These are phyloP conservation scores for Solanum appendiculatum DNA, from an alignment of 257 asterid genomes.

Conservation along the genomic window DNA sequence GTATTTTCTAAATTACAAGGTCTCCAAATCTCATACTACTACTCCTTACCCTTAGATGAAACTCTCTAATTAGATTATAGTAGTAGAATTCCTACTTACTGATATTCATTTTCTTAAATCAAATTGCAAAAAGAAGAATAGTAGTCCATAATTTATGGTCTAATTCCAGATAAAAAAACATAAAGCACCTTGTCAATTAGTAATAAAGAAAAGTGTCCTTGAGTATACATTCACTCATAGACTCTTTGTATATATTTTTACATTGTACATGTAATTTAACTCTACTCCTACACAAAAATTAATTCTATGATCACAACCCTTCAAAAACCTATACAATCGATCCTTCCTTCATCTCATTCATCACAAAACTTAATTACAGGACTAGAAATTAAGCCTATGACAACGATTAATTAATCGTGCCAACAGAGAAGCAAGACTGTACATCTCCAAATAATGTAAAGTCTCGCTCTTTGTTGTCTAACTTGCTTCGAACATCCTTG, in stretches of 20 bases:
- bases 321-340: neutral
- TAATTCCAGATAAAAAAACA: neutral
- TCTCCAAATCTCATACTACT: no score
- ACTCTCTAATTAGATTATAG: no score
- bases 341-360: neutral
- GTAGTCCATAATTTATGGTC: neutral
- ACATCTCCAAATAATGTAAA: conserved; percentile 83
- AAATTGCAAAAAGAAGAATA: neutral
- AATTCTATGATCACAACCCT: neutral
- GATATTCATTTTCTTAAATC: neutral
- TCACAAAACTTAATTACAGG: neutral
- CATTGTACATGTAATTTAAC: neutral
- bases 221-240: neutral
- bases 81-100: neutral
- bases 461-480: conserved; percentile 60
- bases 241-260: neutral
- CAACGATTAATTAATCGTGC: neutral
- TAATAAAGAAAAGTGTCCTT: neutral
- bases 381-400: neutral
- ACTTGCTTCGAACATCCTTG: conserved; percentile 68
- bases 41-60: no score
- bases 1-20: no score
- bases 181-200: neutral
- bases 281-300: neutral
- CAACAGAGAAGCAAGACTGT: conserved; percentile 52